phyloP scores from a whole-genome alignment of 2,329 filamentous ascomycete species.

The Fusarium torulosum region DNA sequence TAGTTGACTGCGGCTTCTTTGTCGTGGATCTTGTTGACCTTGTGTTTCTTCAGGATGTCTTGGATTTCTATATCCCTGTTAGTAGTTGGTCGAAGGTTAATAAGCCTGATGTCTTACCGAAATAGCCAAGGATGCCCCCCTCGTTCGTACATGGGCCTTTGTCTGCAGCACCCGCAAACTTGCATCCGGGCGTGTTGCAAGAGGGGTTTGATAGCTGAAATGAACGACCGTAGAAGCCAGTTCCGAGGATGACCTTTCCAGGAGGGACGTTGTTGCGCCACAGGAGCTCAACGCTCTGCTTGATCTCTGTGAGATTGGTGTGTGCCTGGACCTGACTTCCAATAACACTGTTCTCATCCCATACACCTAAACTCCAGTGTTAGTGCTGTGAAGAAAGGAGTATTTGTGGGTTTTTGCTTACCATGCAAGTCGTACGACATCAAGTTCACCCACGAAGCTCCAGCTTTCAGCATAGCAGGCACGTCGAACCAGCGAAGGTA shows the following conservation, averaged over 20 bases:
- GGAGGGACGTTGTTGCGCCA: not conserved
- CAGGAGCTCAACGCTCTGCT: not conserved
- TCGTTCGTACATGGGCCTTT: not conserved
- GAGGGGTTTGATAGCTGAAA: not conserved
- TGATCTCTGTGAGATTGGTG: constrained; percentile 63
- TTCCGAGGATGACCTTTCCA: not conserved
- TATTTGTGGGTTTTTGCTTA: not conserved
- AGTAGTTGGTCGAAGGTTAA: no score
- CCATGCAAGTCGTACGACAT: constrained; percentile 61
- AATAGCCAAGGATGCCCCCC: not conserved
- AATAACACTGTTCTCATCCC: constrained; percentile 53
- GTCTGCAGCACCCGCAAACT: not conserved
- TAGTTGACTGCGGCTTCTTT: constrained; percentile 11
- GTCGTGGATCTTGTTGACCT: not conserved
- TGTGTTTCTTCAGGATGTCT: not conserved
- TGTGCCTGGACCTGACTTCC: constrained; percentile 54
- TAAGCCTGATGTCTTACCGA: not conserved
- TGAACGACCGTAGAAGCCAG: not conserved
- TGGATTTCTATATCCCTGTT: not conserved
- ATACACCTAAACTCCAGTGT: constrained; percentile 35
- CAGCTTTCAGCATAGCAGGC: not conserved
- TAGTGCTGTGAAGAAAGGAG: no score
- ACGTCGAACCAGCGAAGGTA: constrained; percentile 40
- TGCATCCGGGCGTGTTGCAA: not conserved
- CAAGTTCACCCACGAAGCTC: constrained; percentile 24